Evolutionary conservation across 176 grass and related monocot genomes (phyloP), one percentile per base, ranked within the genome.

Genomic region (Oryza officinalis): DNA sequence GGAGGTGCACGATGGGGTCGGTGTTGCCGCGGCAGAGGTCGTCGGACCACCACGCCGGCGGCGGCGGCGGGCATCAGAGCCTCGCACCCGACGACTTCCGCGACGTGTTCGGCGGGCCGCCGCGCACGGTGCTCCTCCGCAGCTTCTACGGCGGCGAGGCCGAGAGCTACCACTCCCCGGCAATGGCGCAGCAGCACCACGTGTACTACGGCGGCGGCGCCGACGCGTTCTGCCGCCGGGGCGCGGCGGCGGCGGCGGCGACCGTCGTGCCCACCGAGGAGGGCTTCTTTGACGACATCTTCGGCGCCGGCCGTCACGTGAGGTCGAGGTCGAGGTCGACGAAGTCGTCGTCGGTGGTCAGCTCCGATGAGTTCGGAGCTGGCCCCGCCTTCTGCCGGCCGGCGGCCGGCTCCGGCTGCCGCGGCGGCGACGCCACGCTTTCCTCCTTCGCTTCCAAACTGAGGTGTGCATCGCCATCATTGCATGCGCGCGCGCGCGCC

Each of bases 281-380:
- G 40, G 96, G 92, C 2, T 93, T 98, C 80, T 98, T 90, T 13
- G 87, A 92, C 47, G 96, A 98, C 78, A 95, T 98, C 87, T 98
- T 93, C 76, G 85, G 96, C 38, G 80, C 86, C 20, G 83, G 87
- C 15, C 65, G 65, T 12, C 81, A 84, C 20, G 31, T 26, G 80
- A 86, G 76, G 80, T 91, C 92, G 41, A 92, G 87, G 35, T 91
- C 91, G 6, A 93, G 91, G 81, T 95, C 93, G 3, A 94, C 74
- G 3, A 89, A 89, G 64, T 97, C 91, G 0, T 93, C 91, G 40
- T 91, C 91, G 44, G 91, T 63, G 13, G 59, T 94, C 72, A 90
- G 88, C 89, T 93, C 87, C 22, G 91, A 91, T 17, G 96, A 93
- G 41, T 71, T 89, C 5, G 67, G 44, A 33, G 50, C 50, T 13